phyloP scores from a whole-genome alignment of 106 monocot genomes.

The Dioscorea dumetorum region DNA sequence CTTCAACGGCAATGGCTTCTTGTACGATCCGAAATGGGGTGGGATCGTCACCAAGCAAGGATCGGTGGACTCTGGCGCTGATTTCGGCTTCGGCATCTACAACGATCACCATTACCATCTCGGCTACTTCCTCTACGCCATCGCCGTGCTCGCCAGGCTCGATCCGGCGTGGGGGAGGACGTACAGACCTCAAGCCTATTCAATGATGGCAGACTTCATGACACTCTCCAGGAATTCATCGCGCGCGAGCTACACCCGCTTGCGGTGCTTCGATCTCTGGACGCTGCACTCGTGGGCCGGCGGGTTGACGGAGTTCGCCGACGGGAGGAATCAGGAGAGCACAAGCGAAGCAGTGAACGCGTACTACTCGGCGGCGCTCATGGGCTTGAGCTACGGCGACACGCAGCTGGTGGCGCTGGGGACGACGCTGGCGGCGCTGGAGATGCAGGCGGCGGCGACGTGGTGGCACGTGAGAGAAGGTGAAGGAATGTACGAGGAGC shows the following conservation, averaged over 20 bases:
- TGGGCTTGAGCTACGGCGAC: slow-evolving; percentile 84
- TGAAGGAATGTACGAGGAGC: slow-evolving; percentile 69
- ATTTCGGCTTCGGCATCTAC: slow-evolving; percentile 85
- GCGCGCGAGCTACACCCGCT: slow-evolving; percentile 37
- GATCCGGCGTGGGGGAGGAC: slow-evolving; percentile 78
- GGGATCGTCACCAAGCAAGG: slow-evolving; percentile 80
- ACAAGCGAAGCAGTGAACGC: slow-evolving; percentile 91
- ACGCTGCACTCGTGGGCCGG: slow-evolving; percentile 96
- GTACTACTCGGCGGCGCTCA: slow-evolving; percentile 76
- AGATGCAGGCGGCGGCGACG: slow-evolving; percentile 53
- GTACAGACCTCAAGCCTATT: slow-evolving; percentile 62
- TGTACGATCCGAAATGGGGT: slow-evolving; percentile 82
- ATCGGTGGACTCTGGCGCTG: slow-evolving; percentile 59
- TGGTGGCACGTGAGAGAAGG: slow-evolving; percentile 95
- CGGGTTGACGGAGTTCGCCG: slow-evolving; percentile 76
- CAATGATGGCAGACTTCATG: slow-evolving; percentile 79
- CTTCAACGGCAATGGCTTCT: slow-evolving; percentile 73
- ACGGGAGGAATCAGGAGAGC: slow-evolving; percentile 95
- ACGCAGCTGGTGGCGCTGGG: slow-evolving; percentile 50
- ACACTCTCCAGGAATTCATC: slow-evolving; percentile 27
- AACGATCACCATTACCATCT: slow-evolving; percentile 94
- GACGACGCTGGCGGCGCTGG: slow-evolving; percentile 58
- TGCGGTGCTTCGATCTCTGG: slow-evolving; percentile 83
- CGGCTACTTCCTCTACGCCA: slow-evolving; percentile 82
- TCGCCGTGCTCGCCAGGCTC: slow-evolving; percentile 73